phyloP scores from a whole-genome alignment of 2,329 filamentous ascomycete genomes.

The Zalaria obscura region DNA sequence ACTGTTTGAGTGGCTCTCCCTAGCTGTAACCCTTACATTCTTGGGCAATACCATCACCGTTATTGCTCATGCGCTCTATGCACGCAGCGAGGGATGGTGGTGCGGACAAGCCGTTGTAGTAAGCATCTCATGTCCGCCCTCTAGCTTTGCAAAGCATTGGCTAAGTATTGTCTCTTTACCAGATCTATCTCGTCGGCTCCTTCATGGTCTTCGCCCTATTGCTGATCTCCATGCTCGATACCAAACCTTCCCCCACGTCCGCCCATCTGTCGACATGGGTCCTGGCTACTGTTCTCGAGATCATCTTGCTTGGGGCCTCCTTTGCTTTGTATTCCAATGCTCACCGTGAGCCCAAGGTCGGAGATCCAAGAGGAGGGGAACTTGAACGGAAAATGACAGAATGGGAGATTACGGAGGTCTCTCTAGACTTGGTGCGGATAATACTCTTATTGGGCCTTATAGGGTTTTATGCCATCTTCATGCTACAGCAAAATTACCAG shows the following conservation, averaged over 20 bases:
- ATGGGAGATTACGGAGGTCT: slow-evolving; percentile 53
- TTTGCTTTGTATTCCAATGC: slow-evolving; percentile 52
- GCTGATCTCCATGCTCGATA: slow-evolving; percentile 75
- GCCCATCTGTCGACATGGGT: slow-evolving; percentile 73
- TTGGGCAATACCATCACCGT: slow-evolving; percentile 60
- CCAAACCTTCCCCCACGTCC: slow-evolving; percentile 62
- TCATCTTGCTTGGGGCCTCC: slow-evolving; percentile 55
- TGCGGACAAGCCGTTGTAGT: slow-evolving; percentile 66
- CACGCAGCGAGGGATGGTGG: slow-evolving; percentile 60
- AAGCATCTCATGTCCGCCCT: slow-evolving; percentile 24
- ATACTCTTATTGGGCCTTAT: slow-evolving; percentile 47
- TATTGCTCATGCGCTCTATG: slow-evolving; percentile 57
- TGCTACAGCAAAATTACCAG: slow-evolving; percentile 23
- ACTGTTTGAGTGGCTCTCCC: slow-evolving; percentile 62
- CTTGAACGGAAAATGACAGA: slow-evolving; percentile 28
- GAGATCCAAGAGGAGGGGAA: slow-evolving; percentile 24
- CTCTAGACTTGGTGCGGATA: slow-evolving; percentile 54
- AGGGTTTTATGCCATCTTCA: slow-evolving; percentile 44
- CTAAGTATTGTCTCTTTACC: slow-evolving; percentile 6
- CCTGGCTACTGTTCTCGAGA: slow-evolving; percentile 57
- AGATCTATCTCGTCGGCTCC: slow-evolving; percentile 77
- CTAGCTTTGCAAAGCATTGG: neutral
- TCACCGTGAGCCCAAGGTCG: slow-evolving; percentile 48
- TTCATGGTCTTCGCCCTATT: slow-evolving; percentile 81
- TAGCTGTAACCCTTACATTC: slow-evolving; percentile 59